phyloP scores from a whole-genome alignment of 495 filamentous ascomycete species.

The Penicillium waksmanii region DNA sequence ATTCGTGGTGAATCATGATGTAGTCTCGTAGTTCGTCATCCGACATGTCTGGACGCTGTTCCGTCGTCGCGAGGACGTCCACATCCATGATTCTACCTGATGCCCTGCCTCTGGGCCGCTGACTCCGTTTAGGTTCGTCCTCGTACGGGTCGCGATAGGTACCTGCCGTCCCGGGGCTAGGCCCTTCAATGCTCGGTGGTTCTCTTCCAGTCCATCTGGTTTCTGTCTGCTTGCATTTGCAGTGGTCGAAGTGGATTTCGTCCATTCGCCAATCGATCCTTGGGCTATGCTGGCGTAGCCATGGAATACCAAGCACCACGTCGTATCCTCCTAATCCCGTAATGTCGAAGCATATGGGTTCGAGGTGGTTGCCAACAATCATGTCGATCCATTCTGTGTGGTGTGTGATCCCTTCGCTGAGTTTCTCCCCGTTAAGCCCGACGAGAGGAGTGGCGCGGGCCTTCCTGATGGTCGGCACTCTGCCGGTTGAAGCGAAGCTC shows the following conservation, averaged over 20 bases:
- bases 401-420: background rate
- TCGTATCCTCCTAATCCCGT: background rate
- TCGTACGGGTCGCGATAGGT: background rate
- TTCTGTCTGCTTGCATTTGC: background rate
- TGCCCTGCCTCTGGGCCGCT: background rate
- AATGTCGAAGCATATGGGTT: background rate
- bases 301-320: background rate
- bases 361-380: background rate
- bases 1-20: background rate
- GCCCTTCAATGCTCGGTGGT: background rate
- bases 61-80: background rate
- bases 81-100: background rate
- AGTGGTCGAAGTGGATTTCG: background rate
- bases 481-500: background rate
- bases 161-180: background rate
- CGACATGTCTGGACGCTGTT: background rate
- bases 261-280: background rate
- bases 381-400: background rate
- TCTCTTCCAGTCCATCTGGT: background rate
- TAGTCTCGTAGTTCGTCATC: background rate
- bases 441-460: background rate
- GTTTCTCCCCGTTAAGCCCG: background rate
- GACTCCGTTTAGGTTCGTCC: background rate
- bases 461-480: background rate
- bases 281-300: background rate